These are phyloP conservation scores for Mycosarcoma mackinlayi DNA, from an alignment of 1,284 basidiomycete genomes.

Conservation along the genomic window DNA sequence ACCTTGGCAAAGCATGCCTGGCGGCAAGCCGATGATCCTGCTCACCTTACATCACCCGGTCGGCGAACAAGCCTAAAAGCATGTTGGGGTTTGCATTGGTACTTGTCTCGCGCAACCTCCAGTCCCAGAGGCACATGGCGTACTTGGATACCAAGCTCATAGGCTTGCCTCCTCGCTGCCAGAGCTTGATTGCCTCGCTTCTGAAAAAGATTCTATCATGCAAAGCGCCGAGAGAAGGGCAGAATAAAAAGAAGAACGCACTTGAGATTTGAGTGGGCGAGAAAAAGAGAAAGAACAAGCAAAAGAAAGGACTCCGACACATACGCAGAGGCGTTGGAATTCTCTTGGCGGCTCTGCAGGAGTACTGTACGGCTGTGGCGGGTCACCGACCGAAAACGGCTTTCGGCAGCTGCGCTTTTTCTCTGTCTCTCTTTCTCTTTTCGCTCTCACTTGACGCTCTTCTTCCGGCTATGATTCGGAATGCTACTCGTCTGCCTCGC, in stretches of 20 bases:
- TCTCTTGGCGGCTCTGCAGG: constrained; percentile 35
- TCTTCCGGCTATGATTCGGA: constrained; percentile 2
- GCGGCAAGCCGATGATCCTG: too few species aligned
- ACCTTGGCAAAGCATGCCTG: neutral
- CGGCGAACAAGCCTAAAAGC: too few species aligned
- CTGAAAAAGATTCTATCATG: constrained; percentile 7
- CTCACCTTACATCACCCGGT: too few species aligned
- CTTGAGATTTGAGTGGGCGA: too few species aligned
- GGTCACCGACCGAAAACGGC: constrained; percentile 21
- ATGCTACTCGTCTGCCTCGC: too few species aligned
- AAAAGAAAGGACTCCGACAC: constrained; percentile 15
- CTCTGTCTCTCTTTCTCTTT: neutral
- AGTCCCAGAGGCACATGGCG: too few species aligned
- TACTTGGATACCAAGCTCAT: too few species aligned
- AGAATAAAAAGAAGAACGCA: too few species aligned
- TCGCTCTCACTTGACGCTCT: neutral
- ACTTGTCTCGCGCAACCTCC: too few species aligned
- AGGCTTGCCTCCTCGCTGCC: too few species aligned
- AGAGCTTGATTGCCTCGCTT: neutral
- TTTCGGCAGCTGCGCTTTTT: too few species aligned
- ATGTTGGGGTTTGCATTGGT: too few species aligned
- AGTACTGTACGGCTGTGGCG: constrained; percentile 26
- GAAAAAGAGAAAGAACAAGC: neutral
- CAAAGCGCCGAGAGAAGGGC: constrained; percentile 1
- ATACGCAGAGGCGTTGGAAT: neutral